Evolutionary conservation across 305 asterid species (phyloP).

Genomic region (Salvia sclarea): DNA sequence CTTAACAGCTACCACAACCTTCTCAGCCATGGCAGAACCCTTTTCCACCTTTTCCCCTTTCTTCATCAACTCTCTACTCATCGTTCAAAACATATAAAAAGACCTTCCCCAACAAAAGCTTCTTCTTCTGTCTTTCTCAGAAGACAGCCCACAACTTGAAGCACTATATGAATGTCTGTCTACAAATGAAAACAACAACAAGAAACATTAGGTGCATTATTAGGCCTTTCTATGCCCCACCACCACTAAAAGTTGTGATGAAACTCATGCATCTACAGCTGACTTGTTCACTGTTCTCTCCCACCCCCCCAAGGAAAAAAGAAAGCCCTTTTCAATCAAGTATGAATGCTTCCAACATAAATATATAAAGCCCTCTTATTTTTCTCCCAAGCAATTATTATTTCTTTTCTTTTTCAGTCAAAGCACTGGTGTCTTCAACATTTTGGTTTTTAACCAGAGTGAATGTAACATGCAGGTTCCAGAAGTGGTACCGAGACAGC

Average conservation of each 20-base stretch:
- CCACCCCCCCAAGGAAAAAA: constrained; percentile 2
- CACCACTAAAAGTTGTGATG: constrained; percentile 46
- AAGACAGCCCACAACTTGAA: constrained; percentile 29
- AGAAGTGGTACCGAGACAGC: constrained; percentile 42
- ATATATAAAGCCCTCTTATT: constrained; percentile 22
- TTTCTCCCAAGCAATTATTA: constrained; percentile 5
- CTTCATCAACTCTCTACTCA: constrained; percentile 75
- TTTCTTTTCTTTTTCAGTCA: constrained; percentile 36
- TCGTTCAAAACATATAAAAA: constrained; percentile 27
- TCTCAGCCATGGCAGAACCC: constrained; percentile 65
- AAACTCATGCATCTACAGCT: constrained; percentile 53
- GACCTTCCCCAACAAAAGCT: constrained; percentile 16
- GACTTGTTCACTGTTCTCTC: constrained; percentile 39
- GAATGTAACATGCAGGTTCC: constrained; percentile 40
- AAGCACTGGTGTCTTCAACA: constrained; percentile 29
- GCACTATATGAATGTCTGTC: constrained; percentile 38
- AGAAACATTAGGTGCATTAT: constrained; percentile 47
- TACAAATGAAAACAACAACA: constrained; percentile 42
- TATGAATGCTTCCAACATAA: constrained; percentile 28
- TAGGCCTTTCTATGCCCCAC: constrained; percentile 43
- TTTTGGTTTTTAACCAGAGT: constrained; percentile 37
- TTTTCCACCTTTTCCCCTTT: constrained; percentile 57
- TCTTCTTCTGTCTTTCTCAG: constrained; percentile 13
- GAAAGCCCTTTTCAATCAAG: constrained; percentile 38
- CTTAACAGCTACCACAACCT: constrained; percentile 96